Percentiles rank a stretch among this genome's conserved stretches.
phyloP scores from a whole-genome alignment of 495 filamentous ascomycete genomes.

The Penicillium canescens region DNA sequence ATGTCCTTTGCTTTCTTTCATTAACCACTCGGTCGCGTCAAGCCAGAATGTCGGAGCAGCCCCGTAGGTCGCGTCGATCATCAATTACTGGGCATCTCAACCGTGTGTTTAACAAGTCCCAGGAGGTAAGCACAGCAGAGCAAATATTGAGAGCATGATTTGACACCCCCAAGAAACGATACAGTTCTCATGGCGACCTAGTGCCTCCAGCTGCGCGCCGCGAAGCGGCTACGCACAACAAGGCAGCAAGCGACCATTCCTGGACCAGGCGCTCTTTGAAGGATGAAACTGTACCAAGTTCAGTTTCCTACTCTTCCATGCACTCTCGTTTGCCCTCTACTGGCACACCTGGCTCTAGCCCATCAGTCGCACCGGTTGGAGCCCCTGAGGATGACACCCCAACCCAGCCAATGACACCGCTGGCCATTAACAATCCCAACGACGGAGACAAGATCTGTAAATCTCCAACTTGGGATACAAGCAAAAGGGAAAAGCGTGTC shows the following conservation, averaged over 20 bases:
- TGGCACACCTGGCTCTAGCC: constrained; percentile 20
- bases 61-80: constrained; percentile 29
- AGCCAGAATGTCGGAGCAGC: constrained; percentile 16
- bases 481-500: constrained; percentile 32
- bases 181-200: constrained; percentile 4
- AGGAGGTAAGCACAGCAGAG: constrained; percentile 22
- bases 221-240: neutral
- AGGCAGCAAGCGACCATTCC: constrained; percentile 7
- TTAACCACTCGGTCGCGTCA: constrained; percentile 9
- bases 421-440: neutral
- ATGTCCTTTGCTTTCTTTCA: constrained; percentile 6
- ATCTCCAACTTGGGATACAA: constrained; percentile 21
- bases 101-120: constrained; percentile 28
- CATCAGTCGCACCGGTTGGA: constrained; percentile 11
- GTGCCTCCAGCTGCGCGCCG: neutral
- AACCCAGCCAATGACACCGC: constrained; percentile 3
- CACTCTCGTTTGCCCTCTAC: constrained; percentile 19
- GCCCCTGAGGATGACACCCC: constrained; percentile 5
- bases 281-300: constrained; percentile 18
- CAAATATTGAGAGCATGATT: neutral
- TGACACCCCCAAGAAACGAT: constrained; percentile 25
- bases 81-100: constrained; percentile 40
- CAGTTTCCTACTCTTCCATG: constrained; percentile 15
- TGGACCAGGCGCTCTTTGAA: constrained; percentile 3
- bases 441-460: constrained; percentile 12